phyloP scores from a whole-genome alignment of 1,284 basidiomycete species.

The Sanghuangporus sanghuang region DNA sequence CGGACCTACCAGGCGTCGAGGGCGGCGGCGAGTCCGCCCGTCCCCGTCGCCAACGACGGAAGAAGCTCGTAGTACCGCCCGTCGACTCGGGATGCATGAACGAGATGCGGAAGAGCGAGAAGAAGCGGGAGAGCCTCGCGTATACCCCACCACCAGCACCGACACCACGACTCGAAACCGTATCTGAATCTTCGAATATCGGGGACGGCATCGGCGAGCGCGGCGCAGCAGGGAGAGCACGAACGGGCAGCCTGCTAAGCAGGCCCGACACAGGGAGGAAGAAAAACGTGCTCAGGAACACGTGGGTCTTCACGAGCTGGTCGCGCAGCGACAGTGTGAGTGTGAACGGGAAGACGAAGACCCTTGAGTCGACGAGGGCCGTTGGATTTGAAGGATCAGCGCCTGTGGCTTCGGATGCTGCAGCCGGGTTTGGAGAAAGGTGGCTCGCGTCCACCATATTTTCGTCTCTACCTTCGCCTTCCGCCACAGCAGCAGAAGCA shows the following conservation, averaged over 20 bases:
- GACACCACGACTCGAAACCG: too few relatives aligned
- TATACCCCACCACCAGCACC: neutral
- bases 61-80: neutral
- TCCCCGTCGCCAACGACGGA: neutral
- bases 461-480: neutral
- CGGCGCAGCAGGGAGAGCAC: neutral
- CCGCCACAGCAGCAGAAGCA: neutral
- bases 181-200: conserved; percentile 10
- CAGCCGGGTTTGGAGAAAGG: neutral
- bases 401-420: neutral
- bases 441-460: neutral
- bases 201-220: conserved; percentile 1
- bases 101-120: conserved; percentile 2
- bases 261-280: neutral
- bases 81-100: neutral
- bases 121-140: neutral
- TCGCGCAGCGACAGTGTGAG: neutral
- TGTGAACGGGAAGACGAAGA: neutral
- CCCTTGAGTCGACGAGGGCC: neutral
- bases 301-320: neutral
- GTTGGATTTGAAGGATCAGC: neutral
- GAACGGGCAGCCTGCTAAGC: neutral
- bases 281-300: neutral
- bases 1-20: neutral
- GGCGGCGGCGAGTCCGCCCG: neutral